Conservation (phyloP, 1,284 basidiomycete genomes). For the Anthracocystis walkeri region DNA sequence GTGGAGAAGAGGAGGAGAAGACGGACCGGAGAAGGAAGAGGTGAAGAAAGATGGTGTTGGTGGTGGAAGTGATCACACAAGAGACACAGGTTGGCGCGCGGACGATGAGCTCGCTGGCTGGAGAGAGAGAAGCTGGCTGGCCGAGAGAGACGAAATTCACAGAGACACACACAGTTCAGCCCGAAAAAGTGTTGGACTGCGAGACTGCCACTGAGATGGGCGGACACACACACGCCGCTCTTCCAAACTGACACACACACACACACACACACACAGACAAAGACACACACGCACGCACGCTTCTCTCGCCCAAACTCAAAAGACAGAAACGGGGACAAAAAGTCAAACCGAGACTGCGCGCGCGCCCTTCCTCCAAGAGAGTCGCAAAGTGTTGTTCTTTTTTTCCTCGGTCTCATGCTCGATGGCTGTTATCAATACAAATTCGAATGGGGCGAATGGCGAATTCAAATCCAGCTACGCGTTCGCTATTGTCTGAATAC, state of each 20-base stretch:
- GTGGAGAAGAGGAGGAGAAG: constrained; percentile 14
- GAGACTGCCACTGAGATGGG: no score
- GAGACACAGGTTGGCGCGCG: neutral
- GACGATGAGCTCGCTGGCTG: constrained; percentile 1
- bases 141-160: constrained; percentile 2
- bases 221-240: constrained; percentile 1
- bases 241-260: constrained; percentile 16
- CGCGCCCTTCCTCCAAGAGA: no score
- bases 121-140: neutral
- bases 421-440: no score
- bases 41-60: constrained; percentile 23
- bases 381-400: constrained; percentile 28
- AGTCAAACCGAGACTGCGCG: neutral
- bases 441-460: no score
- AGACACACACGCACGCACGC: constrained; percentile 12
- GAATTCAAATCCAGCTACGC: neutral
- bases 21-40: constrained; percentile 7
- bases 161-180: neutral
- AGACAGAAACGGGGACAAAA: neutral
- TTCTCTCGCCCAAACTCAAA: neutral
- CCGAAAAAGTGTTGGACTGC: constrained; percentile 42
- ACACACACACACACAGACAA: no score
- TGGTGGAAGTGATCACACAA: constrained; percentile 25
- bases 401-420: neutral
- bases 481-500: neutral